Conservation (phyloP, 805 yeast species). For the Wickerhamomyces canadensis region DNA sequence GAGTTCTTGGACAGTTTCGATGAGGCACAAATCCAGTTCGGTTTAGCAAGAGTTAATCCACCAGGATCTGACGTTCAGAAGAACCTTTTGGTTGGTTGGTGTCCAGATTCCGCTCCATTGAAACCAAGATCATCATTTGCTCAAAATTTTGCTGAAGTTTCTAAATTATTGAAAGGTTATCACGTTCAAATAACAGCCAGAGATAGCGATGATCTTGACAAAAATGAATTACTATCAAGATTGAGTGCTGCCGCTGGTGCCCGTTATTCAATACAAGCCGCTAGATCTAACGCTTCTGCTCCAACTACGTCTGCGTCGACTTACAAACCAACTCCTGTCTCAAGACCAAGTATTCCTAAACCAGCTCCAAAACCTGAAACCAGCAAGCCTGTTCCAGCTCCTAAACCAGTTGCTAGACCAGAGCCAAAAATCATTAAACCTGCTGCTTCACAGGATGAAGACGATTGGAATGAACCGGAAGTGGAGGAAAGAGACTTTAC, state of each 20-base stretch:
- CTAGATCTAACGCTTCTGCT: conserved; percentile 27
- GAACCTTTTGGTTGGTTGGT: conserved; percentile 86
- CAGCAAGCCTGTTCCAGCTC: conserved; percentile 10
- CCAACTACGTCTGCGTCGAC: conserved; percentile 21
- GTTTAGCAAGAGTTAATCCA: conserved; percentile 80
- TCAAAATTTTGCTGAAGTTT: conserved; percentile 68
- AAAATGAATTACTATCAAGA: conserved; percentile 64
- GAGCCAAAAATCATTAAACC: conserved; percentile 22
- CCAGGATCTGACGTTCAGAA: conserved; percentile 90
- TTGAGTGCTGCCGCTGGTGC: conserved; percentile 95
- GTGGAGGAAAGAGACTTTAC: conserved; percentile 43
- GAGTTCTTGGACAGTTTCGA: conserved; percentile 80
- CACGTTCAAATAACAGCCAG: conserved; percentile 98
- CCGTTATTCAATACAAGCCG: conserved; percentile 66
- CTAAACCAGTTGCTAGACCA: conserved; percentile 17
- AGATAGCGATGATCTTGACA: conserved; percentile 83
- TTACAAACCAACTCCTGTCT: conserved; percentile 18
- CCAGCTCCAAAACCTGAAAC: conserved; percentile 13
- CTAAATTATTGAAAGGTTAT: conserved; percentile 69
- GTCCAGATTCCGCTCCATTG: conserved; percentile 92
- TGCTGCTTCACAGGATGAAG: conserved; percentile 25
- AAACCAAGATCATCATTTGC: conserved; percentile 74
- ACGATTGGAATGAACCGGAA: conserved; percentile 42
- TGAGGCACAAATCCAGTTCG: conserved; percentile 87
- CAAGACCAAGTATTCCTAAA: conserved; percentile 26